Evolutionary conservation across 257 asterid genomes (phyloP).

Genomic region (Plantago major): DNA sequence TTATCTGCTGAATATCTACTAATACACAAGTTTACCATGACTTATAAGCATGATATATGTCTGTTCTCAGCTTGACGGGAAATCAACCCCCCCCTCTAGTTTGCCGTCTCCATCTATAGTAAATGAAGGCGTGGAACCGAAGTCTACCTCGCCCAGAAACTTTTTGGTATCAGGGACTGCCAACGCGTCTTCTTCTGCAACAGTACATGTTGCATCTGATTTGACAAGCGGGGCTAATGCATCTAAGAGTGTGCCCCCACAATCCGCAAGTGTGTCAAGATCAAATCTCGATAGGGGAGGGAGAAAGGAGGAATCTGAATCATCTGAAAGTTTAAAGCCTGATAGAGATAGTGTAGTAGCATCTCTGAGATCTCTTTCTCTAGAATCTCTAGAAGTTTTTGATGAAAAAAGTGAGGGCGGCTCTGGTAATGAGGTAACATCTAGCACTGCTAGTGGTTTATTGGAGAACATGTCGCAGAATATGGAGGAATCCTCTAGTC

Average conservation of each 20-base stretch:
- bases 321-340: conserved; percentile 20
- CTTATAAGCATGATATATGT: conserved; percentile 5
- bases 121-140: conserved; percentile 24
- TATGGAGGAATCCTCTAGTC: conserved; percentile 26
- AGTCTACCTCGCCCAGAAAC: conserved; percentile 21
- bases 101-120: conserved; percentile 35
- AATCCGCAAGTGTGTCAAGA: conserved; percentile 21
- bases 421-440: conserved; percentile 26
- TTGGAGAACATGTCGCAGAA: conserved; percentile 22
- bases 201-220: conserved; percentile 26
- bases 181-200: conserved; percentile 24
- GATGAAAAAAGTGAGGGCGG: conserved; percentile 25
- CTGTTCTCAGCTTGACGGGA: conserved; percentile 42
- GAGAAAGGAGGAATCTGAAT: conserved; percentile 21
- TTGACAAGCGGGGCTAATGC: conserved; percentile 20
- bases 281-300: conserved; percentile 28
- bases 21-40: conserved; percentile 13
- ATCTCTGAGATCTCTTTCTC: conserved; percentile 26
- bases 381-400: conserved; percentile 32
- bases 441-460: conserved; percentile 21
- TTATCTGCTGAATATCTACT: conserved; percentile 16
- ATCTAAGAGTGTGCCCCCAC: conserved; percentile 20
- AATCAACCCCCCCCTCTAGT: conserved; percentile 28
- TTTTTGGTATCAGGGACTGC: conserved; percentile 28
- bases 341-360: conserved; percentile 23